Evolutionary conservation across 2,329 filamentous ascomycete genomes (phyloP), one percentile per base, ranked within the genome.

Genomic region (Epichloe gansuensis): DNA sequence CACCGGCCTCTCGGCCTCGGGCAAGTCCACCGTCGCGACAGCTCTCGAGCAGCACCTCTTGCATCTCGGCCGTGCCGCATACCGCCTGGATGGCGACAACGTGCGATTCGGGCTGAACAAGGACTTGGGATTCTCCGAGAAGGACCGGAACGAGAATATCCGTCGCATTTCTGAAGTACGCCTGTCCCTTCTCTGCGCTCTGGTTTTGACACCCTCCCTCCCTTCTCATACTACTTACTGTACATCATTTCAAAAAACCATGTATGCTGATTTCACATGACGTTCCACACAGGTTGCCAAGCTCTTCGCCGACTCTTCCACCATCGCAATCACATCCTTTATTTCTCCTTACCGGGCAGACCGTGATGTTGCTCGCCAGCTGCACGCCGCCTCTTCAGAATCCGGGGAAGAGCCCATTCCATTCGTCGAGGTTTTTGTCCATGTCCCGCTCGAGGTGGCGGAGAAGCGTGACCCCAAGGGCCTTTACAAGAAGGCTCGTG

Each of bases 91-190:
- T 71, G 93, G 91, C 64, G 93, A 98, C 79, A 98, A 98, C 72
- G 85, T 98, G 59, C 91, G 93, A 55, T 96, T 97, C 74, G 93
- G 93, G 15, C 78, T 98, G 60, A 98, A 97, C 81, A 95, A 94
- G 72, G 91, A 97, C 74, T 80, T 98, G 11, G 91, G 91, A 15
- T 98, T 97, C 76, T 86, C 82, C 58, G 91, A 95, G 66, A 81
- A 82, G 65, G 90, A 96, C 74, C 83, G 93, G 61, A 94, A 91
- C 67, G 93, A 98, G 78, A 98, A 98, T 74, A 98, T 98, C 66
- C 83, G 93, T 55, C 84, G 93, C 58, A 96, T 98, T 64, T 89
- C 87, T 51, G 91, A 98, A 77, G 76, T 77, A 56, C 27, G 27
- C 27, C 27, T 31, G 27, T 9, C 27, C 27, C 8, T 31, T 31